phyloP scores from a whole-genome alignment of 768 basidiomycete species.

The Boletus pseudo-olivaceus region DNA sequence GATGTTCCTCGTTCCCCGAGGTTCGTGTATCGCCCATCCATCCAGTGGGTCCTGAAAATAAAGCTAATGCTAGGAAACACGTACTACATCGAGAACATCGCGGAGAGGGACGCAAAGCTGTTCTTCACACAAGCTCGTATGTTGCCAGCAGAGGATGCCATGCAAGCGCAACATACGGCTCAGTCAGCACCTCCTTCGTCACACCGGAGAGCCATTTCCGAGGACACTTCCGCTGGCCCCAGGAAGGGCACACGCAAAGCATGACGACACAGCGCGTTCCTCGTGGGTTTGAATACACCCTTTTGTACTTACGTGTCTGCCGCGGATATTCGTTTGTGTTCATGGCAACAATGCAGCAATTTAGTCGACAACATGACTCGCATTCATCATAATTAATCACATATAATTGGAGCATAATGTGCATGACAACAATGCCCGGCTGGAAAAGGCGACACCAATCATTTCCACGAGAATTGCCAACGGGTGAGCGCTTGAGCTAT shows the following conservation, averaged over 20 bases:
- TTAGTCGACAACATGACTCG: conserved; percentile 1
- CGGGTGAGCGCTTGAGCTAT: conserved; percentile 2
- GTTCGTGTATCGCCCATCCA: conserved; percentile 37
- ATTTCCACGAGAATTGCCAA: conserved; percentile 4
- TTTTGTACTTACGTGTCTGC: not conserved
- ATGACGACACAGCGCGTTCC: not conserved
- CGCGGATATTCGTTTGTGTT: not conserved
- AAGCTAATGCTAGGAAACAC: conserved; percentile 61
- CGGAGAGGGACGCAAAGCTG: conserved; percentile 70
- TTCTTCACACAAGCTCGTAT: conserved; percentile 90
- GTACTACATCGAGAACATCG: conserved; percentile 88
- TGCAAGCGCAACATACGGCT: conserved; percentile 23
- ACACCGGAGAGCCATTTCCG: conserved; percentile 27
- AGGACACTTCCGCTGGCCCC: conserved; percentile 13
- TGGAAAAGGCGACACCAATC: not conserved
- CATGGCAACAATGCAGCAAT: not conserved
- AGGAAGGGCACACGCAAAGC: conserved; percentile 18
- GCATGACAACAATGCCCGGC: conserved; percentile 16
- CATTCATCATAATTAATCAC: conserved; percentile 21
- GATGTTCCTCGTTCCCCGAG: conserved; percentile 88
- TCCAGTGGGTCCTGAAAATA: not conserved
- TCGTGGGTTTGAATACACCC: not conserved
- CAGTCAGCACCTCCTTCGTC: conserved; percentile 30
- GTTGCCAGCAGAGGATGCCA: conserved; percentile 33
- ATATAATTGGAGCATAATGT: conserved; percentile 21